These are phyloP conservation scores for Parascedosporium putredinis DNA, from an alignment of 2,329 filamentous ascomycete species.

Conservation along the genomic window DNA sequence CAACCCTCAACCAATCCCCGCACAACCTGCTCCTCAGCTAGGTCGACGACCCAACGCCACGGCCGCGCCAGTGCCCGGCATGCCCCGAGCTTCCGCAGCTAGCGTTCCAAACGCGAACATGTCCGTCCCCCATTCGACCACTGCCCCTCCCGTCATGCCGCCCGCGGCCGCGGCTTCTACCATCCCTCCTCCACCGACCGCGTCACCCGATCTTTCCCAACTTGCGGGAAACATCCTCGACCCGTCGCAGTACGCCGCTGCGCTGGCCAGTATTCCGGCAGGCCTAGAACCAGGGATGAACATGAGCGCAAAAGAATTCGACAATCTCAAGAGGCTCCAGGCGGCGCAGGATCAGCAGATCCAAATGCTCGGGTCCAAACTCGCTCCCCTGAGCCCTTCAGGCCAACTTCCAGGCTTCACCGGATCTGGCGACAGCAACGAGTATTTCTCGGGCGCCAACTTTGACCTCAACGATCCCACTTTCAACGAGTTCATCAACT, in stretches of 20 bases:
- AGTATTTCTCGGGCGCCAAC: constrained; percentile 21
- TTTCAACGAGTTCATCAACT: constrained; percentile 29
- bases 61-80: not conserved
- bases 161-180: constrained; percentile 8
- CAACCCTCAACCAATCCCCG: constrained; percentile 24
- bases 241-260: constrained; percentile 39
- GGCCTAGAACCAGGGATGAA: constrained; percentile 50
- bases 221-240: constrained; percentile 16
- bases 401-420: constrained; percentile 65
- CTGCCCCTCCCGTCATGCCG: constrained; percentile 13
- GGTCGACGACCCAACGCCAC: constrained; percentile 8
- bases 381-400: constrained; percentile 72
- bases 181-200: constrained; percentile 14
- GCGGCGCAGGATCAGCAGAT: constrained; percentile 69
- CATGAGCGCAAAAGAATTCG: constrained; percentile 64
- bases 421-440: constrained; percentile 21
- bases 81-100: not conserved
- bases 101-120: not conserved
- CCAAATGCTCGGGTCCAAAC: constrained; percentile 59
- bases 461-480: constrained; percentile 28
- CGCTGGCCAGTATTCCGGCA: constrained; percentile 35
- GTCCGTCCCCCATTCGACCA: constrained; percentile 3
- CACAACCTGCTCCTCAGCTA: constrained; percentile 9
- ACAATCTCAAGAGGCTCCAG: constrained; percentile 68
- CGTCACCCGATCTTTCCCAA: constrained; percentile 13